These are phyloP conservation scores for Heritiera littoralis DNA, from an alignment of 345 rosid genomes.

Conservation along the genomic window DNA sequence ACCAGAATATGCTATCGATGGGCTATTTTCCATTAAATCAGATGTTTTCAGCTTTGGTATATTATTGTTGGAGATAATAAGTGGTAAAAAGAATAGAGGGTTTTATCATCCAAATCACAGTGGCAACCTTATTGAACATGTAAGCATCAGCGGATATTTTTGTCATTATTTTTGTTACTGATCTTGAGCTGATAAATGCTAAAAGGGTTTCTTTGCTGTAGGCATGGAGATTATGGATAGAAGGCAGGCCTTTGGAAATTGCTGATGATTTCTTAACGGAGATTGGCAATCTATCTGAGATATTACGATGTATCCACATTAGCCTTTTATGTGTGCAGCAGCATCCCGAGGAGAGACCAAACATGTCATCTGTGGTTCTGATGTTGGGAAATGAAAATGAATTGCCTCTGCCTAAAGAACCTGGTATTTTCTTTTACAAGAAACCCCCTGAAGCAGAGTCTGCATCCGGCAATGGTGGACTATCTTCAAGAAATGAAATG, in stretches of 20 bases:
- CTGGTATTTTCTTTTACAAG: slow-evolving; percentile 23
- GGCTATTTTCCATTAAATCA: slow-evolving; percentile 1
- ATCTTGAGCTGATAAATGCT: slow-evolving; percentile 33
- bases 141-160: not conserved
- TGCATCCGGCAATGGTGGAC: not conserved
- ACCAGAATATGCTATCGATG: slow-evolving; percentile 21
- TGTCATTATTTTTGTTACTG: not conserved
- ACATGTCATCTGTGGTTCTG: slow-evolving; percentile 41
- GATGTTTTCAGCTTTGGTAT: slow-evolving; percentile 21
- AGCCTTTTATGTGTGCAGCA: slow-evolving; percentile 50
- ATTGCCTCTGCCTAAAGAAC: slow-evolving; percentile 40
- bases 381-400: slow-evolving; percentile 45
- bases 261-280: slow-evolving; percentile 28
- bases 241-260: slow-evolving; percentile 35
- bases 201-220: slow-evolving; percentile 26
- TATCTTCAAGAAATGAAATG: not conserved
- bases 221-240: slow-evolving; percentile 46
- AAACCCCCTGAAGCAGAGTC: not conserved
- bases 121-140: slow-evolving; percentile 7
- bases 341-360: slow-evolving; percentile 44
- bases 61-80: slow-evolving; percentile 17
- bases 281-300: slow-evolving; percentile 22
- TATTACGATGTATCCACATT: slow-evolving; percentile 39
- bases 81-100: slow-evolving; percentile 12
- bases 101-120: not conserved